Evolutionary conservation across 192 early-diverging fungal species (phyloP).

Genomic region (Coemansia sp.): DNA sequence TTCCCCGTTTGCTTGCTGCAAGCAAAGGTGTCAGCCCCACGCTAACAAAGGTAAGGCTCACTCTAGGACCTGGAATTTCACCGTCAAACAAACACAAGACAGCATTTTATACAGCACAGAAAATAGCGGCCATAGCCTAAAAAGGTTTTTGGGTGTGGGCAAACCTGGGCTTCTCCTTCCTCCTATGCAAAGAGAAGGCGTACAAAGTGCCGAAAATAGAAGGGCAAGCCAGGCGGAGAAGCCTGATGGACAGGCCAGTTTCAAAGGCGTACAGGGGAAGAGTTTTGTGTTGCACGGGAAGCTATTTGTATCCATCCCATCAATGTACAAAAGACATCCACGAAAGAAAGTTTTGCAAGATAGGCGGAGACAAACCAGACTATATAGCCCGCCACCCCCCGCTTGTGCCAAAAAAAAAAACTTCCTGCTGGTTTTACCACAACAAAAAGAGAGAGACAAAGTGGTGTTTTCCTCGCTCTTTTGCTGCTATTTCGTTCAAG

Average conservation of each 20-base stretch:
- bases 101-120: not conserved
- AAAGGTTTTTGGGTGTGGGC: not conserved
- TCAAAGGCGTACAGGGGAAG: too few species aligned
- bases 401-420: not conserved
- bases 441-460: not conserved
- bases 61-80: too few species aligned
- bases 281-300: not conserved
- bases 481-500: not conserved
- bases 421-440: not conserved
- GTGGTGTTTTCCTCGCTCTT: not conserved
- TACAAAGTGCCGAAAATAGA: not conserved
- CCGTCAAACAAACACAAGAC: too few species aligned
- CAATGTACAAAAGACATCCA: too few species aligned
- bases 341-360: too few species aligned
- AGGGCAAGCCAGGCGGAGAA: not conserved
- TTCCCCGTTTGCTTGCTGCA: too few species aligned
- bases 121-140: not conserved
- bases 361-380: not conserved
- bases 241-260: too few species aligned
- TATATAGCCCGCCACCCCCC: not conserved
- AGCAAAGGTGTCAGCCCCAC: not conserved
- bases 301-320: not conserved
- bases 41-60: not conserved
- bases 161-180: not conserved
- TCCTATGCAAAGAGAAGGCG: not conserved